These are phyloP conservation scores for Dothistroma pini DNA, from an alignment of 2,329 filamentous ascomycete genomes.

Conservation along the genomic window DNA sequence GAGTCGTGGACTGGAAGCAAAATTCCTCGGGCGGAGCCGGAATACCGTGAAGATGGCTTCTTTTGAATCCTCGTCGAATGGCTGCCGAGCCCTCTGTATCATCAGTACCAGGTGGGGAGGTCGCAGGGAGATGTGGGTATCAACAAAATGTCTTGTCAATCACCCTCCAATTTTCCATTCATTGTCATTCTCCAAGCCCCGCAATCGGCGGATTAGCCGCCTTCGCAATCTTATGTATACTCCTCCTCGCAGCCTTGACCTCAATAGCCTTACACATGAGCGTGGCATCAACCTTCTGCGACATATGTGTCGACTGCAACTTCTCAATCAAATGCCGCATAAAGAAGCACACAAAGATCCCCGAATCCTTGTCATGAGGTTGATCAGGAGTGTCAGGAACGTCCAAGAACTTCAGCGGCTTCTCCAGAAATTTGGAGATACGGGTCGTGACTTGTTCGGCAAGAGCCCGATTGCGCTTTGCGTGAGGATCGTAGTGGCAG, in stretches of 20 bases:
- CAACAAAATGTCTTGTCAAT: not conserved
- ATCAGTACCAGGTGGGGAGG: too few species aligned
- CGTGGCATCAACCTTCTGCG: slow-evolving; percentile 12
- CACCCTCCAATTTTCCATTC: not conserved
- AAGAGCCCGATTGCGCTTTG: not conserved
- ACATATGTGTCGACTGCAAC: slow-evolving; percentile 6
- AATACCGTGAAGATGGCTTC: too few species aligned
- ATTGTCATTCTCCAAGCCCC: not conserved
- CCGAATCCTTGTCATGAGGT: slow-evolving; percentile 6
- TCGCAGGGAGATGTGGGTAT: too few species aligned
- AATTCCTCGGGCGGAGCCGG: not conserved
- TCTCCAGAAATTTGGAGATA: slow-evolving; percentile 1
- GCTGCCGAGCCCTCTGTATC: too few species aligned
- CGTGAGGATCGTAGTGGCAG: slow-evolving; percentile 13
- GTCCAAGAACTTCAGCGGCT: slow-evolving; percentile 3
- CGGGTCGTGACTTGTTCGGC: not conserved
- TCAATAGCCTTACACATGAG: slow-evolving; percentile 5
- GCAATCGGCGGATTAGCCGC: not conserved
- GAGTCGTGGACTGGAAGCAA: not conserved
- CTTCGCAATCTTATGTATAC: slow-evolving; percentile 9
- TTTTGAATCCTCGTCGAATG: too few species aligned
- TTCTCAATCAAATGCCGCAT: slow-evolving; percentile 15
- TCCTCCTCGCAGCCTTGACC: slow-evolving; percentile 8
- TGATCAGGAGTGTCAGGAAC: slow-evolving; percentile 4
- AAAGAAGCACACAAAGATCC: slow-evolving; percentile 12